Percentiles rank a stretch among this genome's conserved stretches.
These are phyloP conservation scores for Hyphopichia homilentoma DNA, from an alignment of 805 yeast species.

Conservation along the genomic window DNA sequence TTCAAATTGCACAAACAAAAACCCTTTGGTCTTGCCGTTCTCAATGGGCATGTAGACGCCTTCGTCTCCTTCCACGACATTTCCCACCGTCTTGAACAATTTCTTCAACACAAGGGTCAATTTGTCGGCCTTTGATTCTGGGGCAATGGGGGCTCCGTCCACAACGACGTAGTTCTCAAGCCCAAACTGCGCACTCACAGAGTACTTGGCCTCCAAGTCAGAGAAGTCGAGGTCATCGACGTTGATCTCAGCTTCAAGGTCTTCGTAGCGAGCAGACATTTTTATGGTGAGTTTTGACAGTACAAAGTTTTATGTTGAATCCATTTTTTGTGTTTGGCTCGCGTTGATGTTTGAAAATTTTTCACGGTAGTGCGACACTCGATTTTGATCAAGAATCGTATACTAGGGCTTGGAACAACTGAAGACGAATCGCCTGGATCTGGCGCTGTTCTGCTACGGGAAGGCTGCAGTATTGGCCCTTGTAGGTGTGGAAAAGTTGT, in stretches of 20 bases:
- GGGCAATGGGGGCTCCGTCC: conserved; percentile 95
- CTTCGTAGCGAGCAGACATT: conserved; percentile 22
- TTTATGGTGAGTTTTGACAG: conserved; percentile 2
- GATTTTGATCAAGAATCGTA: no score
- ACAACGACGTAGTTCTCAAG: conserved; percentile 79
- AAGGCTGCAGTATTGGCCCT: no score
- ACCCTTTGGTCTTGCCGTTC: conserved; percentile 81
- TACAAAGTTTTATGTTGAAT: no score
- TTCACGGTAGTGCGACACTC: conserved; percentile 6
- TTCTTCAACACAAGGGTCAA: conserved; percentile 82
- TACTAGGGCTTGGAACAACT: no score
- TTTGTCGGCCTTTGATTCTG: conserved; percentile 80
- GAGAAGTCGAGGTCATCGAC: conserved; percentile 66
- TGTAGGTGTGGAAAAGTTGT: no score
- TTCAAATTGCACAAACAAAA: conserved; percentile 77
- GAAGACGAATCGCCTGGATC: no score
- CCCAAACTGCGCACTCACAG: conserved; percentile 52
- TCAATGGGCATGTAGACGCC: conserved; percentile 82
- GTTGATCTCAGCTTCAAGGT: conserved; percentile 37
- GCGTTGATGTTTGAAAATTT: conserved; percentile 17
- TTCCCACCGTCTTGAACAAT: conserved; percentile 74
- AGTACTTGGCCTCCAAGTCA: conserved; percentile 77
- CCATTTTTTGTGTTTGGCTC: no score
- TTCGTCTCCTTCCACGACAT: conserved; percentile 52
- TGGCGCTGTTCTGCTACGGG: no score